Evolutionary conservation across 345 rosid genomes (phyloP).

Genomic region (Brassica carinata): DNA sequence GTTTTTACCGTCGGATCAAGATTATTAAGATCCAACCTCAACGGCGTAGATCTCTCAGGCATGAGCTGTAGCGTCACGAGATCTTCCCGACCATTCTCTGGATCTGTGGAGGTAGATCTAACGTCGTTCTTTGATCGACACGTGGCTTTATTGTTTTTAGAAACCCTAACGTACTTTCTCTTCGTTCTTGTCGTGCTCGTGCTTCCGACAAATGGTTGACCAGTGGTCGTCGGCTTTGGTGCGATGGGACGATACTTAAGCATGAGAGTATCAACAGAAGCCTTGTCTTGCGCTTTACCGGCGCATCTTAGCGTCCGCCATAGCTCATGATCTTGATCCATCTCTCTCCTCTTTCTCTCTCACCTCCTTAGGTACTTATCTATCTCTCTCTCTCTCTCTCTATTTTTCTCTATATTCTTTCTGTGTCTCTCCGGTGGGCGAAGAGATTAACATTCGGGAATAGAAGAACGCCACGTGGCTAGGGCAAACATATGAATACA

Average conservation of each 20-base stretch:
- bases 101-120: constrained; percentile 39
- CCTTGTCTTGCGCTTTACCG: constrained; percentile 42
- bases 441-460: constrained; percentile 41
- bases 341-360: constrained; percentile 12
- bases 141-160: constrained; percentile 44
- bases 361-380: neutral
- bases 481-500: constrained; percentile 35
- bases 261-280: constrained; percentile 57
- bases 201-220: constrained; percentile 27
- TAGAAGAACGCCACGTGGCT: constrained; percentile 50
- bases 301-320: constrained; percentile 42
- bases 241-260: constrained; percentile 80
- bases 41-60: constrained; percentile 45
- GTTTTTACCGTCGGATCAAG: constrained; percentile 25
- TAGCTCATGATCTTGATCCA: constrained; percentile 35
- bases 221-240: constrained; percentile 44
- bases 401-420: constrained; percentile 33
- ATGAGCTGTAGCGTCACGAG: constrained; percentile 65
- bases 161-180: constrained; percentile 83
- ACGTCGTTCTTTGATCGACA: constrained; percentile 34
- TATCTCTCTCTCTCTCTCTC: neutral
- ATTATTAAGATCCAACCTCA: constrained; percentile 37
- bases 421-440: constrained; percentile 21
- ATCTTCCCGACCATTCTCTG: constrained; percentile 24
- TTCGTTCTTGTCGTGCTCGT: constrained; percentile 48